These are phyloP conservation scores for Torulaspora franciscae DNA, from an alignment of 805 yeast genomes.

Conservation along the genomic window DNA sequence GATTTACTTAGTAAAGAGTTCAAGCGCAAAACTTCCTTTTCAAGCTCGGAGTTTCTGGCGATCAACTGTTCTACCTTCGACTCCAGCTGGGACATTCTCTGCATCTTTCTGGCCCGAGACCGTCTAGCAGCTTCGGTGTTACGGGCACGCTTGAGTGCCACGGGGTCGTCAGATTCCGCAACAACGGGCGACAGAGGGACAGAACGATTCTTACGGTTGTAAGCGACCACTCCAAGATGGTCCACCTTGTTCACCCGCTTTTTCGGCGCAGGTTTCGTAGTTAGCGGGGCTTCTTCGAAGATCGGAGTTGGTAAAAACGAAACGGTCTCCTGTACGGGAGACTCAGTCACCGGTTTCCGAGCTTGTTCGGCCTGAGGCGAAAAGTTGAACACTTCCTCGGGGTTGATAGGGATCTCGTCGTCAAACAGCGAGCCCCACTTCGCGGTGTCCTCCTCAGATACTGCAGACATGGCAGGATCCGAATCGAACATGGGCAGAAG, in stretches of 20 bases:
- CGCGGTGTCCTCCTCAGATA: conserved; percentile 31
- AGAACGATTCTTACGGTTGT: conserved; percentile 71
- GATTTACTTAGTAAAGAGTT: conserved; percentile 39
- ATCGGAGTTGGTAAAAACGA: conserved; percentile 35
- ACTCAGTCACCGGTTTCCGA: not conserved
- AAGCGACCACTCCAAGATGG: conserved; percentile 68
- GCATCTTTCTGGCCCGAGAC: conserved; percentile 88
- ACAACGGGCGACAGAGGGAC: conserved; percentile 69
- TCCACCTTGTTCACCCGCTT: conserved; percentile 43
- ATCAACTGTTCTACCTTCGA: conserved; percentile 63
- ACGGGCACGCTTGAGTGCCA: conserved; percentile 82
- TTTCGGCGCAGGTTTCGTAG: conserved; percentile 8
- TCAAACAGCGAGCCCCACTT: conserved; percentile 62
- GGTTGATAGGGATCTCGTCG: conserved; percentile 38
- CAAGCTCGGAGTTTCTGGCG: conserved; percentile 53
- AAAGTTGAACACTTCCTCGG: conserved; percentile 30
- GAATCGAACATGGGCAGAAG: conserved; percentile 58
- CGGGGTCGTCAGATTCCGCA: conserved; percentile 56
- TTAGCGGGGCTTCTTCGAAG: conserved; percentile 27
- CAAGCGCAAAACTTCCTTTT: conserved; percentile 59
- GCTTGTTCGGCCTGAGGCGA: not conserved
- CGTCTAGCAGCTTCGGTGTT: conserved; percentile 96
- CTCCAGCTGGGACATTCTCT: conserved; percentile 80
- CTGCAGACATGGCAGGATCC: conserved; percentile 6
- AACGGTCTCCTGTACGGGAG: conserved; percentile 7